A percentile compares a stretch with the other conserved stretches of the same genome.
These are phyloP conservation scores for Lasiodiplodia gonubiensis DNA, from an alignment of 2,329 filamentous ascomycete species.

Conservation along the genomic window DNA sequence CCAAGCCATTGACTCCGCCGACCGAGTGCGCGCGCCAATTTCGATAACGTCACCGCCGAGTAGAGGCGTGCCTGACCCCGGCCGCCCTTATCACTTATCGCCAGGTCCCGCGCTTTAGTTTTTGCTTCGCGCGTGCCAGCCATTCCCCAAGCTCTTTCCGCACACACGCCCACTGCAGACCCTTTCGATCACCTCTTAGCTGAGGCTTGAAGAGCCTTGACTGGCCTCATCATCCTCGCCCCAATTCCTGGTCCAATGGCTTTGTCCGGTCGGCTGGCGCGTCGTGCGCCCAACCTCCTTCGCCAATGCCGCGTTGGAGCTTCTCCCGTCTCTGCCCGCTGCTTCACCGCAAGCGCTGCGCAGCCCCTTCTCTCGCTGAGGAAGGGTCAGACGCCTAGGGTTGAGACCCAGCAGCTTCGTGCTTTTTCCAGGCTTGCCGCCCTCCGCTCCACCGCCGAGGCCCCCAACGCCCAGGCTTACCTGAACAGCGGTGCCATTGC, in stretches of 20 bases:
- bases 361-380: constrained; percentile 41
- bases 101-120: constrained; percentile 23
- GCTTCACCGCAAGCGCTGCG: constrained; percentile 42
- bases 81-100: constrained; percentile 29
- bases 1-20: constrained; percentile 14
- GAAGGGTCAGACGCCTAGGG: constrained; percentile 40
- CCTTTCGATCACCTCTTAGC: constrained; percentile 17
- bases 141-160: constrained; percentile 12
- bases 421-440: constrained; percentile 46
- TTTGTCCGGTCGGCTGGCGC: constrained; percentile 50
- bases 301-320: constrained; percentile 41
- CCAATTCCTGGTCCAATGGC: constrained; percentile 39
- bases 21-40: constrained; percentile 18
- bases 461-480: constrained; percentile 85
- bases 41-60: constrained; percentile 18
- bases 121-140: constrained; percentile 22
- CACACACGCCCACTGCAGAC: constrained; percentile 12
- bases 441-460: constrained; percentile 61
- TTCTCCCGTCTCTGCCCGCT: constrained; percentile 40
- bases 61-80: constrained; percentile 8
- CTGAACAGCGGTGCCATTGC: constrained; percentile 86
- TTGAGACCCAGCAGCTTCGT: constrained; percentile 43
- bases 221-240: constrained; percentile 32
- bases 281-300: constrained; percentile 44
- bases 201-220: constrained; percentile 34